Percentiles rank a stretch among this genome's conserved stretches.
phyloP scores from a whole-genome alignment of 768 basidiomycete genomes.

The Ramaria rubella region DNA sequence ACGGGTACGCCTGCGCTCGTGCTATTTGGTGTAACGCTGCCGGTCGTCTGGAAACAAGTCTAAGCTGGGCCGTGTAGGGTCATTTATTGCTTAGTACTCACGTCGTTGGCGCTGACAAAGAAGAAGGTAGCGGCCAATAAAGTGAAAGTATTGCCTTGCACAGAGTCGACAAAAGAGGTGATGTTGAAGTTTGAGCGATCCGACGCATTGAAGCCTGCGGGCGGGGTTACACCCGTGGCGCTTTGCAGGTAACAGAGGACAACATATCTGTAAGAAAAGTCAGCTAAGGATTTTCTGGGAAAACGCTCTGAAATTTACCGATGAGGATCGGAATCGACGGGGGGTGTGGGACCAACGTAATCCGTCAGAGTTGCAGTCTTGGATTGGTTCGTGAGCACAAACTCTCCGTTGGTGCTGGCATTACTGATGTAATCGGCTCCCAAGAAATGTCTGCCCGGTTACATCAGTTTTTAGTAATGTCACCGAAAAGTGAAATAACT shows the following conservation, averaged over 20 bases:
- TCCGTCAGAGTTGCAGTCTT: background rate
- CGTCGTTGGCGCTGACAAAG: constrained; percentile 1
- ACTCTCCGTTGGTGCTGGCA: background rate
- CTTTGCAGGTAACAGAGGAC: constrained; percentile 5
- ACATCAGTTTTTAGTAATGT: background rate
- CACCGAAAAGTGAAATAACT: background rate
- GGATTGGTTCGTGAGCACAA: background rate
- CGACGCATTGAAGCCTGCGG: background rate
- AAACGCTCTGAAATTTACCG: background rate
- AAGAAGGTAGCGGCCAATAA: constrained; percentile 8
- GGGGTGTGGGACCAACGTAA: background rate
- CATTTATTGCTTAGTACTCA: background rate
- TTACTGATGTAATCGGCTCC: background rate
- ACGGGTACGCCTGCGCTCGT: background rate
- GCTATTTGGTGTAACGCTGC: background rate
- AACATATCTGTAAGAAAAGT: background rate
- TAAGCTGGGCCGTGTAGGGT: background rate
- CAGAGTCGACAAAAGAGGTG: background rate
- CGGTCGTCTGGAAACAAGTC: background rate
- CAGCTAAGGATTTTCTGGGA: background rate
- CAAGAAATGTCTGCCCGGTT: constrained; percentile 3
- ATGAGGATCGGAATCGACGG: constrained; percentile 3
- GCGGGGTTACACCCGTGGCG: background rate
- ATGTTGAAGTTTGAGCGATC: constrained; percentile 8
- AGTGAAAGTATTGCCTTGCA: background rate